Evolutionary conservation across 2,329 filamentous ascomycete species (phyloP).

Genomic region (Bertia moriformis): DNA sequence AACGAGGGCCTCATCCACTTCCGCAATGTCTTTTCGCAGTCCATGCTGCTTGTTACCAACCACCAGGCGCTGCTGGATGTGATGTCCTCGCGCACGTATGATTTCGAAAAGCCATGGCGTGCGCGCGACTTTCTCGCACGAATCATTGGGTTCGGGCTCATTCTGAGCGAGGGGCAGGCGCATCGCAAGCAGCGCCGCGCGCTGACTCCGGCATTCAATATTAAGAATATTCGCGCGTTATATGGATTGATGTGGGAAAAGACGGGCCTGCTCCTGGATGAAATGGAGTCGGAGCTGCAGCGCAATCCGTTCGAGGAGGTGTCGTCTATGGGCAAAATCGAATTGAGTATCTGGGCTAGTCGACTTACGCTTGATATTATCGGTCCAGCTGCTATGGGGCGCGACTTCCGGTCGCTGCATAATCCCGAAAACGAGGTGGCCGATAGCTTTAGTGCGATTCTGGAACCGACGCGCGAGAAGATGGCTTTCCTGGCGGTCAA

Average conservation of each 20-base stretch:
- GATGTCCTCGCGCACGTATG: slow-evolving; percentile 53
- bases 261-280: slow-evolving; percentile 48
- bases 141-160: slow-evolving; percentile 55
- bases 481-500: slow-evolving; percentile 23
- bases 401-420: slow-evolving; percentile 30
- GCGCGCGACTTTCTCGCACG: slow-evolving; percentile 40
- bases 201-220: slow-evolving; percentile 72
- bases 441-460: slow-evolving; percentile 27
- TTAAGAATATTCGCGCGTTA: slow-evolving; percentile 69
- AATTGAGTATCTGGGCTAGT: slow-evolving; percentile 12
- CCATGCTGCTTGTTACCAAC: slow-evolving; percentile 44
- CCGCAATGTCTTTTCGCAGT: slow-evolving; percentile 42
- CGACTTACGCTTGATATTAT: slow-evolving; percentile 45
- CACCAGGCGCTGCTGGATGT: slow-evolving; percentile 58
- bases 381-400: slow-evolving; percentile 38
- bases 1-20: slow-evolving; percentile 60
- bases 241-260: slow-evolving; percentile 78
- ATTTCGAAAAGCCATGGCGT: slow-evolving; percentile 48
- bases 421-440: slow-evolving; percentile 22
- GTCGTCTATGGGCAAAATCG: slow-evolving; percentile 11
- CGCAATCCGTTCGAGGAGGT: slow-evolving; percentile 19
- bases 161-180: slow-evolving; percentile 80
- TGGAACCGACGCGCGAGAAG: slow-evolving; percentile 28
- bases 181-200: slow-evolving; percentile 71
- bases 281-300: slow-evolving; percentile 38